Evolutionary conservation across 2,329 filamentous ascomycete genomes (phyloP), one percentile per base, ranked within the genome.

Genomic region (Ophiognomonia clavigignenti-juglandacearum): DNA sequence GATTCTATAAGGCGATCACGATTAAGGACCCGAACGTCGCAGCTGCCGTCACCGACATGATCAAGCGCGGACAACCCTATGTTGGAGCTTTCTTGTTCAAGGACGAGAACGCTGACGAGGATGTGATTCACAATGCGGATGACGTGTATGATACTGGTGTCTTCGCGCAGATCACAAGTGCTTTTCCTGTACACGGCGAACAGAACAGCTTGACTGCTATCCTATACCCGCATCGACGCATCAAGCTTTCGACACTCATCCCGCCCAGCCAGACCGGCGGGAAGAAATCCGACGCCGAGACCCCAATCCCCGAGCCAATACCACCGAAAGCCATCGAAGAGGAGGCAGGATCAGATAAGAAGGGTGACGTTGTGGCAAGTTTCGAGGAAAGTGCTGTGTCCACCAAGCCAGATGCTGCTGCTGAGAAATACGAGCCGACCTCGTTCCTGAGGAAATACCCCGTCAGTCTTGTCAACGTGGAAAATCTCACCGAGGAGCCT

Each of bases 1-100:
- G 93, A 1, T 98, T 97, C 68, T 98, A 98, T 73, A 98, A 98
- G 69, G 92, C 93, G 9, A 93, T 98, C 57, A 98, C 92, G 4
- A 95, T 98, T 57, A 85, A 88, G 62, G 90, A 98, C 61, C 88
- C 87, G 16, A 87, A 93, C 57, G 93, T 98, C 29, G 86, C 91
- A 13, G 83, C 84, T 32, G 93, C 93, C 19, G 95, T 98, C 56
- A 86, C 91, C 49, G 95, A 98, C 63, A 93, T 96, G 77, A 88
- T 97, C 64, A 96, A 95, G 75, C 80, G 92, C 43, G 93, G 93
- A 1, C 95, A 98, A 66, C 95, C 92, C 20, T 98, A 98, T 60
- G 89, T 98, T 34, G 93, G 93, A 53, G 92, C 91, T 3, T 98
- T 98, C 69, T 68, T 98, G 60, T 90, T 97, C 73, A 97, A 97